Base-by-base conservation (phyloP, 352 stramenopile genomes). In the Blastocystis sp. region DNA sequence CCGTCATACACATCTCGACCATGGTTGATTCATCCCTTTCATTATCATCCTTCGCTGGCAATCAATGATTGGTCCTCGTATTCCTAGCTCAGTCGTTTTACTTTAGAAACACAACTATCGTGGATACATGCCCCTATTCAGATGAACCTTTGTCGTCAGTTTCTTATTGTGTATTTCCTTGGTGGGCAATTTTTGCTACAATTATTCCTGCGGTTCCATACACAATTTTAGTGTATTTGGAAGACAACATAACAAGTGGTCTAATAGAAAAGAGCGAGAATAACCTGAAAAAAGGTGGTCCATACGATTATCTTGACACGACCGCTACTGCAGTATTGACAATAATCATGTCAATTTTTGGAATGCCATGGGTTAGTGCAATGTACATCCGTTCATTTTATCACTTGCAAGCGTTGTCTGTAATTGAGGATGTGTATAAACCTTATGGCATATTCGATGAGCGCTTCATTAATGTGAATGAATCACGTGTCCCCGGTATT, bases 341-440 rank as follows among this genome's bases (percentile, higher is more conserved):
- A n/a, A n/a, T 81, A 16, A n/a, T 81, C 26, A n/a, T 81, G 41
- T 81, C 70, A n/a, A 30, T 63, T 7, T 64, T 81, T 9, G 70
- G 70, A 9, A 26, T 81, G 13, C 70, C 70, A 18, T 81, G 70
- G 70, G 70, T 81, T 16, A 66, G 47, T 34, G 70, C 70, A 20
- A 81, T 81, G 70, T 81, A 81, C 50, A 81, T 81, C 65, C 70
- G 70, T 13, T 81, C 70, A 18, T 24, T 54, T 6, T 39, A 81
- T 11, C 70, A 81, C 26, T 24, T 81, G 41, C 70, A 81, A 53
- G 70, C 37, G 50, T 43, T 81, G 54, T 81, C 70, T 13, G 70
- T 81, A 18, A 81, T 81, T 41, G 39, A 81, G 50, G 70, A 81
- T 41, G 70, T 81, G 4, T 81, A 81, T 53, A 81, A 81, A n/a